Conservation (phyloP, 257 asterid species). For the Voacanga thouarsii region DNA sequence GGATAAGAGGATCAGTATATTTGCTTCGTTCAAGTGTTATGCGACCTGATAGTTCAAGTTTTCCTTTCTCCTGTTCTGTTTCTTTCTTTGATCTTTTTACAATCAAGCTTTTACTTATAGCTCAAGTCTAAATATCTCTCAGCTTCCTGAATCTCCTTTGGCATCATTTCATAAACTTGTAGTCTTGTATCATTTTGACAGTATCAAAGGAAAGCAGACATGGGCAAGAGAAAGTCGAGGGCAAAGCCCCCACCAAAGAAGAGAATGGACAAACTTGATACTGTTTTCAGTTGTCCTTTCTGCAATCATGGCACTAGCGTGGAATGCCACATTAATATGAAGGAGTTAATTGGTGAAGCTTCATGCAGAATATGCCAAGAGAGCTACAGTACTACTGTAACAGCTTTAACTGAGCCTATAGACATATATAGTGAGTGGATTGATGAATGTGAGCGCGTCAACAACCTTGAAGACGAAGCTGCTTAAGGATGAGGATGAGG, state of each 20-base stretch:
- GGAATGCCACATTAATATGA: slow-evolving; percentile 88
- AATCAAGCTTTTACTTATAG: neutral
- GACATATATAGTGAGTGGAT: slow-evolving; percentile 97
- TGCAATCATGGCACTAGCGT: slow-evolving; percentile 92
- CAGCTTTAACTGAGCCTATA: slow-evolving; percentile 80
- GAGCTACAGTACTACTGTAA: slow-evolving; percentile 81
- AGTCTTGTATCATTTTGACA: neutral
- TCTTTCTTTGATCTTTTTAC: neutral
- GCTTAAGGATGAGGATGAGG: slow-evolving; percentile 24
- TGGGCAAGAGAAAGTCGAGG: slow-evolving; percentile 97
- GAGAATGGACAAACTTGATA: slow-evolving; percentile 93
- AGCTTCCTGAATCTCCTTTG: neutral
- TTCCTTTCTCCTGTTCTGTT: neutral
- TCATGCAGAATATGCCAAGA: slow-evolving; percentile 79
- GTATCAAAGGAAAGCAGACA: slow-evolving; percentile 19
- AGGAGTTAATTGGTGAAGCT: slow-evolving; percentile 81
- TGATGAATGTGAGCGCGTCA: slow-evolving; percentile 92
- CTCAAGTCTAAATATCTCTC: neutral
- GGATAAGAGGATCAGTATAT: too few species aligned
- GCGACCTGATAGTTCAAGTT: neutral
- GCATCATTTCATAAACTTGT: neutral
- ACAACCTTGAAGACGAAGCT: slow-evolving; percentile 63
- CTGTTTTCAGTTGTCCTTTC: slow-evolving; percentile 94
- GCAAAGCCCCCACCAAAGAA: slow-evolving; percentile 93
- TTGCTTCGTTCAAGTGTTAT: neutral